A percentile compares a stretch with the other conserved stretches of the same genome.
These are phyloP conservation scores for Biscogniauxia mediterranea DNA, from an alignment of 2,329 filamentous ascomycete species.

Conservation along the genomic window DNA sequence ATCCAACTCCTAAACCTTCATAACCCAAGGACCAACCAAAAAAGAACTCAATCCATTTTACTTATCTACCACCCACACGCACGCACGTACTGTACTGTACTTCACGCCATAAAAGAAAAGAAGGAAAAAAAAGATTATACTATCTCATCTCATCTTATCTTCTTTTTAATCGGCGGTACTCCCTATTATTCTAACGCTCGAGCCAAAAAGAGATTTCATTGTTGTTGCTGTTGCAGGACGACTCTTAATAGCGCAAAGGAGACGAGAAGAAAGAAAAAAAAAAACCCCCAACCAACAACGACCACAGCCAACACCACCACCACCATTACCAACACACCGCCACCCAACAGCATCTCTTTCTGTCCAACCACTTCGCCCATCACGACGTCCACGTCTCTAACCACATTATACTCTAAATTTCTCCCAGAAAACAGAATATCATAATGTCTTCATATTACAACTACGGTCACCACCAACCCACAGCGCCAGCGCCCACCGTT, in stretches of 20 bases:
- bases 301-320: too few species aligned
- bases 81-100: slow-evolving; percentile 13
- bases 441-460: slow-evolving; percentile 66
- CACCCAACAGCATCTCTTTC: slow-evolving; percentile 13
- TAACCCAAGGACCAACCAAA: slow-evolving; percentile 1
- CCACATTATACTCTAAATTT: slow-evolving; percentile 14
- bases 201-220: slow-evolving; percentile 9
- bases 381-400: slow-evolving; percentile 18
- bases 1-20: not conserved
- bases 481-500: slow-evolving; percentile 52
- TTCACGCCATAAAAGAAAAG: slow-evolving; percentile 13
- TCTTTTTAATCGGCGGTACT: not conserved
- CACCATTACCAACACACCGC: slow-evolving; percentile 12
- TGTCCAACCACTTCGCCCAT: slow-evolving; percentile 4
- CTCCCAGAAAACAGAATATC: slow-evolving; percentile 13
- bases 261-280: not conserved
- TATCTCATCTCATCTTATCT: slow-evolving; percentile 7
- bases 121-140: slow-evolving; percentile 9
- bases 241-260: slow-evolving; percentile 16
- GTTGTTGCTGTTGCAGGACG: slow-evolving; percentile 8
- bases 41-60: not conserved
- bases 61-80: slow-evolving; percentile 12
- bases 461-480: slow-evolving; percentile 58
- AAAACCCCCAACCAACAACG: slow-evolving; percentile 12
- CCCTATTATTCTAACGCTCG: slow-evolving; percentile 1